These are phyloP conservation scores for Penicillium crustosum DNA, from an alignment of 2,329 filamentous ascomycete genomes.

Conservation along the genomic window DNA sequence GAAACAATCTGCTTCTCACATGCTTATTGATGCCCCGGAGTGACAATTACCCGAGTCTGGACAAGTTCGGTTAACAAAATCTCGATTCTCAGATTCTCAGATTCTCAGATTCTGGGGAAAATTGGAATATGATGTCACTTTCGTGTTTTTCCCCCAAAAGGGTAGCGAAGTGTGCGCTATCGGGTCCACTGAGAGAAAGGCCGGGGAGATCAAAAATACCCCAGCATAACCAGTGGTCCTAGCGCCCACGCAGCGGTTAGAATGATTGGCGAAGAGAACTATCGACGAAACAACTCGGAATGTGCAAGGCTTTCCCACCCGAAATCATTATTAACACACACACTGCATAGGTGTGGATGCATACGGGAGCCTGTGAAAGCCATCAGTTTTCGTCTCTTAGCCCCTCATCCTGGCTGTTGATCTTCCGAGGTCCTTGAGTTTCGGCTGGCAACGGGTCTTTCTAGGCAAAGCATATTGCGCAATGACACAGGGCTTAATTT, in stretches of 20 bases:
- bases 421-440: slow-evolving; percentile 33
- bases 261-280: slow-evolving; percentile 14
- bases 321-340: slow-evolving; percentile 11
- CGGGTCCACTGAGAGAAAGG: slow-evolving; percentile 13
- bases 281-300: slow-evolving; percentile 9
- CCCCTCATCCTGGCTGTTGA: slow-evolving; percentile 31
- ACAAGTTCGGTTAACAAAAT: not conserved
- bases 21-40: not conserved
- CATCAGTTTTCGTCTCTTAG: slow-evolving; percentile 18
- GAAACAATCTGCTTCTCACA: not conserved
- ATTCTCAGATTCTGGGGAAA: slow-evolving; percentile 3
- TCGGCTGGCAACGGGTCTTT: slow-evolving; percentile 29
- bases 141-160: slow-evolving; percentile 6
- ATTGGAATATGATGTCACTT: slow-evolving; percentile 22
- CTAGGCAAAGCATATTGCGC: slow-evolving; percentile 16
- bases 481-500: slow-evolving; percentile 12
- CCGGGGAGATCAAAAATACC: slow-evolving; percentile 9
- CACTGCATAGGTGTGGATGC: slow-evolving; percentile 3
- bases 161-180: slow-evolving; percentile 9
- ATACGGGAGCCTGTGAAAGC: slow-evolving; percentile 18
- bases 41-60: not conserved
- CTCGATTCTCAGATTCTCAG: not conserved
- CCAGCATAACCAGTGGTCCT: slow-evolving; percentile 9
- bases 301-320: slow-evolving; percentile 4
- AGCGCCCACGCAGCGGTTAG: slow-evolving; percentile 14